Percentiles rank a stretch among this genome's conserved stretches.
Evolutionary conservation across 2,329 filamentous ascomycete species (phyloP).

Genomic region (Dactylellina sp.): DNA sequence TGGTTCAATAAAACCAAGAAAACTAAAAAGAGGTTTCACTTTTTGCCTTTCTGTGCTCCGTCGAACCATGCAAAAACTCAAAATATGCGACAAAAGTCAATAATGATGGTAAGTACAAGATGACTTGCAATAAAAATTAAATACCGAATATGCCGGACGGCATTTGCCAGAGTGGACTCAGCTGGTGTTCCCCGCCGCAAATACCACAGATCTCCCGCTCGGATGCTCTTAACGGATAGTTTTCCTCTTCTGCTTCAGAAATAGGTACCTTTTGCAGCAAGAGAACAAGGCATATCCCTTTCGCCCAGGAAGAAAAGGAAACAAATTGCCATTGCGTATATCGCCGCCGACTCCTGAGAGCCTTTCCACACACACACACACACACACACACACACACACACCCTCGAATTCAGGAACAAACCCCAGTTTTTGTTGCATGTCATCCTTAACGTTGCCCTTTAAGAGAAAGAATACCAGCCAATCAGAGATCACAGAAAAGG

Average conservation of each 20-base stretch:
- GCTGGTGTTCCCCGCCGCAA: slow-evolving; percentile 8
- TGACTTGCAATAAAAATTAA: background rate
- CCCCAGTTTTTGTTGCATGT: slow-evolving; percentile 40
- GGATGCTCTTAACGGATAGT: slow-evolving; percentile 31
- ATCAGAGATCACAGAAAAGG: slow-evolving; percentile 21
- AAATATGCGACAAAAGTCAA: slow-evolving; percentile 11
- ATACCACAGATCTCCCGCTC: slow-evolving; percentile 1
- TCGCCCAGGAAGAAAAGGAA: background rate
- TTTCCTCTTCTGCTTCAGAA: slow-evolving; percentile 27
- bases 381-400: no score
- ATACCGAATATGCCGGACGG: slow-evolving; percentile 18
- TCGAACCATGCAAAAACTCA: slow-evolving; percentile 13
- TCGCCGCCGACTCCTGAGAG: slow-evolving; percentile 29
- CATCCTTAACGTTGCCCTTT: slow-evolving; percentile 27
- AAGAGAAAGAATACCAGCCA: slow-evolving; percentile 13
- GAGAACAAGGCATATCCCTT: no score
- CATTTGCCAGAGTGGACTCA: slow-evolving; percentile 29
- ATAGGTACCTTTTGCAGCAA: background rate
- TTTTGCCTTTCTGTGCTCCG: background rate
- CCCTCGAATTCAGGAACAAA: slow-evolving; percentile 45
- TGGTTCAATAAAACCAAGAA: no score
- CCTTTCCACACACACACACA: no score
- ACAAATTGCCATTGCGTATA: slow-evolving; percentile 37
- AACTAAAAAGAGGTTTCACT: background rate
- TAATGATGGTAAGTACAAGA: background rate